Evolutionary conservation across 805 yeast genomes (phyloP).

Genomic region (Metschnikowia chrysomelidarum): DNA sequence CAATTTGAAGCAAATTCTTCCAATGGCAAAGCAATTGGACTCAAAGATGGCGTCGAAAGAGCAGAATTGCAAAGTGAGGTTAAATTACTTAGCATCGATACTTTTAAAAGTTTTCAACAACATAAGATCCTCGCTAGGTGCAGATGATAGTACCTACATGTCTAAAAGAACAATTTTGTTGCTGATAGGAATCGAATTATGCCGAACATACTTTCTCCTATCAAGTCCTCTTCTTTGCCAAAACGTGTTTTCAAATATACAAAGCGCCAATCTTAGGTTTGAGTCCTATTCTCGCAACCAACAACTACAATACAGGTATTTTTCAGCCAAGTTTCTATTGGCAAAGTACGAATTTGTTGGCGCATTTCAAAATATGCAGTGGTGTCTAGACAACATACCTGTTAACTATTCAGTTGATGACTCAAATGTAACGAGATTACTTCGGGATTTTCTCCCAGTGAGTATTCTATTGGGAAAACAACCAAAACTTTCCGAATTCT

Average conservation of each 20-base stretch:
- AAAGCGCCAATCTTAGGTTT: constrained; percentile 46
- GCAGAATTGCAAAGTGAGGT: constrained; percentile 42
- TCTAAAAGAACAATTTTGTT: constrained; percentile 50
- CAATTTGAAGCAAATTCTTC: constrained; percentile 41
- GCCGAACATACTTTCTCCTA: constrained; percentile 54
- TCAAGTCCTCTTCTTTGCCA: constrained; percentile 58
- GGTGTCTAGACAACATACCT: constrained; percentile 48
- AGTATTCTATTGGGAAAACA: constrained; percentile 53
- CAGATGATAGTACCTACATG: constrained; percentile 34
- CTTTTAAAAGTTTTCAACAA: constrained; percentile 60
- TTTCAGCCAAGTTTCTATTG: constrained; percentile 53
- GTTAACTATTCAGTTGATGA: constrained; percentile 20
- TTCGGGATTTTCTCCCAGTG: constrained; percentile 51
- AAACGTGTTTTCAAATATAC: constrained; percentile 60
- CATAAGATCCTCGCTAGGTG: constrained; percentile 48
- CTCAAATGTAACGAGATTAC: constrained; percentile 39
- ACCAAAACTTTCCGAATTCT: constrained; percentile 34
- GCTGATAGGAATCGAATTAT: constrained; percentile 52
- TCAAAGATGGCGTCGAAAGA: constrained; percentile 41
- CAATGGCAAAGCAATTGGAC: constrained; percentile 43
- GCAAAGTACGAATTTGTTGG: constrained; percentile 49
- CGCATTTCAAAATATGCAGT: constrained; percentile 50
- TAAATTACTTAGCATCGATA: constrained; percentile 51
- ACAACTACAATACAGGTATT: constrained; percentile 51
- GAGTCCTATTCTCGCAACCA: constrained; percentile 41